A percentile compares a stretch with the other conserved stretches of the same genome.
These are phyloP conservation scores for Chaetomium olivaceum DNA, from an alignment of 2,329 filamentous ascomycete species.

Conservation along the genomic window DNA sequence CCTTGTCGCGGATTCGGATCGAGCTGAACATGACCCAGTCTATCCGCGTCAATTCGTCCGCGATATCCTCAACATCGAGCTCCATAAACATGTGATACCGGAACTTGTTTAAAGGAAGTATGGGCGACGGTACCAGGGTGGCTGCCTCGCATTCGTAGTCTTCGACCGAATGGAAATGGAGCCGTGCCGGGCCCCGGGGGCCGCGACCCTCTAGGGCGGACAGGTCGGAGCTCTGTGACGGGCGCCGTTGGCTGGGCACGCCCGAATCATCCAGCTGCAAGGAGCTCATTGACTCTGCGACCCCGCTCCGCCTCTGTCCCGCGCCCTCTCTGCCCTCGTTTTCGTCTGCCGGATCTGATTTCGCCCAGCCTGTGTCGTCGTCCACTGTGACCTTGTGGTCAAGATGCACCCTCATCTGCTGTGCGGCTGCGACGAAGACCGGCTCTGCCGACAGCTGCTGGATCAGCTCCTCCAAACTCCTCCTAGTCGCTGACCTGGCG, in stretches of 20 bases:
- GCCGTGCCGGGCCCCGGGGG: slow-evolving; percentile 44
- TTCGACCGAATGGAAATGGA: slow-evolving; percentile 68
- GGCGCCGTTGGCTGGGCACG: slow-evolving; percentile 42
- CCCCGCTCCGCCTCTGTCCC: slow-evolving; percentile 37
- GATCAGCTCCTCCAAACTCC: slow-evolving; percentile 74
- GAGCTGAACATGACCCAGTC: slow-evolving; percentile 99
- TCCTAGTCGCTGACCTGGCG: slow-evolving; percentile 72
- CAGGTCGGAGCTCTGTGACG: slow-evolving; percentile 49
- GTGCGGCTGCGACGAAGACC: slow-evolving; percentile 80
- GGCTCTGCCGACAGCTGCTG: slow-evolving; percentile 71
- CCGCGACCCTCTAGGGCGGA: slow-evolving; percentile 45
- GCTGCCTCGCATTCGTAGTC: slow-evolving; percentile 79
- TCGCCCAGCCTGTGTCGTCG: slow-evolving; percentile 92
- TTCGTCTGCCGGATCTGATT: slow-evolving; percentile 63
- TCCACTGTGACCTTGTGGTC: slow-evolving; percentile 74
- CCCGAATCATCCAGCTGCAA: slow-evolving; percentile 51
- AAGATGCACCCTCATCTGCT: slow-evolving; percentile 79
- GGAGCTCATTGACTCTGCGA: slow-evolving; percentile 50
- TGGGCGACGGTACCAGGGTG: slow-evolving; percentile 68
- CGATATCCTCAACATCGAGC: slow-evolving; percentile 78
- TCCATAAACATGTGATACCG: slow-evolving; percentile 92
- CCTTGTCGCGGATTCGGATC: slow-evolving; percentile 87
- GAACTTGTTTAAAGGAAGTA: slow-evolving; percentile 73
- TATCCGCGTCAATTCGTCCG: slow-evolving; percentile 88
- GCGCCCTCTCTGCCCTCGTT: slow-evolving; percentile 34